Base-by-base conservation (phyloP, 345 rosid species). In the Citropsis articulata region DNA sequence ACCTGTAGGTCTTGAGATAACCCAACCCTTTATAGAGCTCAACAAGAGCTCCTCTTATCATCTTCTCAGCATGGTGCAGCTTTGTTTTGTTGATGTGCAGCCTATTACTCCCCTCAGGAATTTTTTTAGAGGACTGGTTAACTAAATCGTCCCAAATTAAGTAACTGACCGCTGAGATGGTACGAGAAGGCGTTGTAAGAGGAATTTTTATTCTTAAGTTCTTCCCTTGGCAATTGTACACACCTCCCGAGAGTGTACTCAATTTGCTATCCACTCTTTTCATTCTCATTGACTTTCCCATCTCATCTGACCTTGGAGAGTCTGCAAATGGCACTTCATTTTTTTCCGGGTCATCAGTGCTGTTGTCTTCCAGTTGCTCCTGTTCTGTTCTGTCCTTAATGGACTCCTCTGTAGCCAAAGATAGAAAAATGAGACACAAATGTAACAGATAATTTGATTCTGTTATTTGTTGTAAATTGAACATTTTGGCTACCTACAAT, bases 1-100 rank as follows among this genome's bases (percentile, higher is more conserved):
- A 89, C 95, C 97, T 89, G 81, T 93, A 97, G 69, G 97, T 93
- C 84, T 91, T 90, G 82, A 97, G 98, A 82, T 93, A 97, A 38
- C 91, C 88, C 72, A 97, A 62, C 8, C 94, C 99, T 87, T 93
- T 97, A 71, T 90, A 94, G 72, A 97, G 94, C 89, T 97, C 99
- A 67, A 85, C 40, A 22, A 91, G 79, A 72, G 97, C 99, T 71
- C 95, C 93, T 84, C 83, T 89, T 10, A 94, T 93, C 93, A 97
- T 97, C 84, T 97, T 97, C 88, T 97, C 93, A 0, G 98, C 98
- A 75, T 87, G 92, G 42, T 85, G 89, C 83, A 97, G 65, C 88
- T 90, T 91, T n/a, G 89, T 85, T 82, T 93, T 97, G 90, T 89
- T 94, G 85, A 97, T 87, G 28, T 81, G 84, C 27, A 90, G 84